Evolutionary conservation across 2,329 filamentous ascomycete genomes (phyloP), one percentile per base, ranked within the genome.

Genomic region (Claviceps paspali): DNA sequence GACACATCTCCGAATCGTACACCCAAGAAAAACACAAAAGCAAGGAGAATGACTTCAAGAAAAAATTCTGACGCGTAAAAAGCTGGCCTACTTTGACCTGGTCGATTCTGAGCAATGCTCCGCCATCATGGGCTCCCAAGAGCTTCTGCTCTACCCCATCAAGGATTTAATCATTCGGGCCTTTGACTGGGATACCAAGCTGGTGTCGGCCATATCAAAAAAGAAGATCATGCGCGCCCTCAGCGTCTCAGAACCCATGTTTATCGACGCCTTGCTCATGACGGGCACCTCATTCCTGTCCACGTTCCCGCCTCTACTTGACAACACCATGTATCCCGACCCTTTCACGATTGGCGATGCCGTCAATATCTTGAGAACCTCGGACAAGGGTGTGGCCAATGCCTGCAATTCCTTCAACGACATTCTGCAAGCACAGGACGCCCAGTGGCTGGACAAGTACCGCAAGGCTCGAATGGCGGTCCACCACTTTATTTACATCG

Each of bases 401-500:
- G 73, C 86, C 3, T 92, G 85, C 52, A 69, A 76, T 37, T 78
- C 79, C 35, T 87, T 84, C 52, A 79, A 81, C 50, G 86, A 95
- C 40, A 78, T 92, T 35, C 66, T 86, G 9, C 72, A 80, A 46
- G 66, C 73, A 35, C 72, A 77, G 47, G 76, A 83, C 29, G 64
- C 79, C 12, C 71, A 80, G 36, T 98, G 93, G 68, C 65, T 84
- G 23, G 82, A 88, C 53, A 83, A 82, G 51, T 98, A 86, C 55
- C 82, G 80, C 52, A 87, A 83, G 56, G 85, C 85, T 17, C 78
- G 79, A 43, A 79, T 92, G 70, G 79, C 79, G 1, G 74, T 95
- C 35, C 81, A 86, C 50, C 88, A 96, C 56, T 87, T 88, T 56
- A 79, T 92, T 29, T 76, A 87, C 50, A 76, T 94, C 45, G 74